phyloP scores from a whole-genome alignment of 1,139 yeast species.

The Debaryomyces sp. region DNA sequence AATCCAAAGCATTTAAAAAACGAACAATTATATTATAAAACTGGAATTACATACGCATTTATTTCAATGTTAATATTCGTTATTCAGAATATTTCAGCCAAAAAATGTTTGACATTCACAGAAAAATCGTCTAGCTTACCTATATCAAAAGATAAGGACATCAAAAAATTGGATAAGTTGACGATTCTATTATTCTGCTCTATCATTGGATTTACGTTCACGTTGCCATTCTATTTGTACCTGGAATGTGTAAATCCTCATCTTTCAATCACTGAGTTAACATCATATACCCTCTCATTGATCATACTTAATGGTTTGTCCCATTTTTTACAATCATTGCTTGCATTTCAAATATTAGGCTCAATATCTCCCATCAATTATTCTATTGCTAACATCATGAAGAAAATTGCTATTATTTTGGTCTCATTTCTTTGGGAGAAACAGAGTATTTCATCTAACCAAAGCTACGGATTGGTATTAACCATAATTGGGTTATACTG shows the following conservation, averaged over 20 bases:
- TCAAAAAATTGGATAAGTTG: slow-evolving; percentile 71
- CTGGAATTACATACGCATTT: slow-evolving; percentile 76
- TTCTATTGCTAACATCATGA: slow-evolving; percentile 86
- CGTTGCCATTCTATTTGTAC: slow-evolving; percentile 75
- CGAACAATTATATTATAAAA: slow-evolving; percentile 39
- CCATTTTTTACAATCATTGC: slow-evolving; percentile 82
- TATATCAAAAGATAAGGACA: slow-evolving; percentile 19
- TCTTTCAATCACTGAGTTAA: slow-evolving; percentile 39
- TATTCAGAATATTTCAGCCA: slow-evolving; percentile 88
- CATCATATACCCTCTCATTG: slow-evolving; percentile 32
- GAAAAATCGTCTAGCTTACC: slow-evolving; percentile 22
- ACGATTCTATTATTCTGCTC: slow-evolving; percentile 86
- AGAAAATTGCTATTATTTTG: slow-evolving; percentile 81
- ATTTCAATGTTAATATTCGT: slow-evolving; percentile 86
- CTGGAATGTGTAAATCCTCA: slow-evolving; percentile 55
- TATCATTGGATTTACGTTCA: slow-evolving; percentile 72
- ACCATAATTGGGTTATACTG: slow-evolving; percentile 68
- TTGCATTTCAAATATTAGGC: slow-evolving; percentile 90
- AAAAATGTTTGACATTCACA: slow-evolving; percentile 65
- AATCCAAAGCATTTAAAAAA: slow-evolving; percentile 32
- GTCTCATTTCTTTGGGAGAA: slow-evolving; percentile 84
- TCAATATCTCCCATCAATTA: slow-evolving; percentile 85
- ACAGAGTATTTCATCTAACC: slow-evolving; percentile 51
- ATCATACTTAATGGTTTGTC: slow-evolving; percentile 68
- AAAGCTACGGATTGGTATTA: slow-evolving; percentile 68